These are phyloP conservation scores for Calonectria hongkongensis DNA, from an alignment of 2,329 filamentous ascomycete species.

Conservation along the genomic window DNA sequence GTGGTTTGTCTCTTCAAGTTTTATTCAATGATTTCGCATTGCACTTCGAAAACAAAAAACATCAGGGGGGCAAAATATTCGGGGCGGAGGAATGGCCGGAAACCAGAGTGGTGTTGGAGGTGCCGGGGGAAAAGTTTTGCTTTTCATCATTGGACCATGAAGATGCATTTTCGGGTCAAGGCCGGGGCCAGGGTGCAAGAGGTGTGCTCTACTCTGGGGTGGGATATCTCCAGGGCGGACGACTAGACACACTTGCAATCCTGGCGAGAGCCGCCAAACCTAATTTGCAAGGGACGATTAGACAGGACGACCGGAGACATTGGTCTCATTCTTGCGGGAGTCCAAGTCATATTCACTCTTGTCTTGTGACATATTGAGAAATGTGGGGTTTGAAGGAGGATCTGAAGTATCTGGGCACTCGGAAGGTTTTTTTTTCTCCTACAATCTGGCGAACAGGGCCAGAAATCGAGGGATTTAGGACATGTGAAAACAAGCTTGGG, in stretches of 20 bases:
- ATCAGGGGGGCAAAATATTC: slow-evolving; percentile 36
- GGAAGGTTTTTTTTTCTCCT: slow-evolving; percentile 14
- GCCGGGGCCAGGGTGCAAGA: slow-evolving; percentile 44
- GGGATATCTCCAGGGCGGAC: slow-evolving; percentile 49
- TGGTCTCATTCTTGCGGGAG: slow-evolving; percentile 41
- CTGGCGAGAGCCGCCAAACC: slow-evolving; percentile 47
- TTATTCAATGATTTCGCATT: slow-evolving; percentile 27
- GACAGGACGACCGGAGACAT: slow-evolving; percentile 45
- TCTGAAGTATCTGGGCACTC: slow-evolving; percentile 11
- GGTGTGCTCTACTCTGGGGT: slow-evolving; percentile 50
- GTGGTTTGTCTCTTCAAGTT: neutral
- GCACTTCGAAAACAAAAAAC: slow-evolving; percentile 25
- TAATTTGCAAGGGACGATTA: slow-evolving; percentile 48
- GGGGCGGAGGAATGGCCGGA: slow-evolving; percentile 37
- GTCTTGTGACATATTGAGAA: slow-evolving; percentile 23
- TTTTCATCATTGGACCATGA: slow-evolving; percentile 45
- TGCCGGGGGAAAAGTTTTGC: slow-evolving; percentile 51
- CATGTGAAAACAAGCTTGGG: slow-evolving; percentile 24
- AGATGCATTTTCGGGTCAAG: slow-evolving; percentile 47
- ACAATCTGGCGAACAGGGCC: slow-evolving; percentile 22
- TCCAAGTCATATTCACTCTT: slow-evolving; percentile 38
- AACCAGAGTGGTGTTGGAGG: slow-evolving; percentile 37
- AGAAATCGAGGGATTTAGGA: slow-evolving; percentile 23
- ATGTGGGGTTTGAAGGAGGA: slow-evolving; percentile 7
- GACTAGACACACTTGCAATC: slow-evolving; percentile 38